Base-by-base conservation (phyloP, 192 early-diverging fungal genomes). In the Borealophlyctis nickersoniae region DNA sequence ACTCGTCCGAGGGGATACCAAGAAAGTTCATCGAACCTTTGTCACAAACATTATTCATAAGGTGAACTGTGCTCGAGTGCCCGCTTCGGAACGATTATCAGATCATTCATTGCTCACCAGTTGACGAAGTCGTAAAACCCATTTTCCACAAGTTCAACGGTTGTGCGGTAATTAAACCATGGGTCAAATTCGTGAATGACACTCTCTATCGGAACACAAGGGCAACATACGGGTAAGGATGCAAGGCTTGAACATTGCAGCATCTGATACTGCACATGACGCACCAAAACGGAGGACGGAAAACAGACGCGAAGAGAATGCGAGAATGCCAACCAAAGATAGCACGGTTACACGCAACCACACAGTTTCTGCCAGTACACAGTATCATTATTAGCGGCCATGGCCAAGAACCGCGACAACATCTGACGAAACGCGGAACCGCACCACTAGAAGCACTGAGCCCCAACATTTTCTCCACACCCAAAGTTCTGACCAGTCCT, bases 101-200 rank as follows among this genome's bases (percentile, higher is more conserved):
- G 45, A n/a, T 48, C 11, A 9, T 27, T 23, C 24, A 7, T 16
- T 13, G 29, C 66, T 16, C 36, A 78, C 98, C 98, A 99, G 79
- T 98, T 99, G 87, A 93, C 93, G 71, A 99, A 99, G 58, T 97
- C 92, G 76, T 98, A 97, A 63, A 91, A 92, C 9, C 94, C 94
- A 58, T 93, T 85, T 66, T 93, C 83, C 27, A 96, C 95, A 4
- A 99, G 81, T 69, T 92, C 85, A 62, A 85, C 83, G 16, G 97
- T 99, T 30, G 94, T 91, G 68, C 97, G 87, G 78, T 96, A 98
- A 82, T 98, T 99, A 82, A 98, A 98, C 81, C 85, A 99, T 30
- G 98, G 98, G 74, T 99, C 98, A 73, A 99, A 99, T 74, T 99
- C 98, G 83, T 99, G 98, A 76, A 99, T 99, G 58, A 99, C 90